Evolutionary conservation across 306 rosid species (phyloP).

Genomic region (Corylus avellana): DNA sequence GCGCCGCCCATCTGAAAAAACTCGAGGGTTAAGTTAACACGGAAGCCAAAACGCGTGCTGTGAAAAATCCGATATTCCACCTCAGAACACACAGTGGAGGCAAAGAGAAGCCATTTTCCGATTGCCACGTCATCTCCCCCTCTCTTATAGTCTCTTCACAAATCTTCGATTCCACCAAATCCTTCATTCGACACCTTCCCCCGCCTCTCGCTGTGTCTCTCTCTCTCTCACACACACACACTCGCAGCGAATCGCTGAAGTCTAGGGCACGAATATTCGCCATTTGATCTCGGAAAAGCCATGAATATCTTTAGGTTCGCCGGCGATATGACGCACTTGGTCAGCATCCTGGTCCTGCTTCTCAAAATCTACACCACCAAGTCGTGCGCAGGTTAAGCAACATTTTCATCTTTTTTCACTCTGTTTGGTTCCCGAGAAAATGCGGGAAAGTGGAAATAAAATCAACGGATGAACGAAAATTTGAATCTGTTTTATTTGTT

Average conservation of each 20-base stretch:
- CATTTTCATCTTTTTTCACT: too few relatives aligned
- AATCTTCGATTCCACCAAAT: neutral
- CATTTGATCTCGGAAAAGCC: slow-evolving; percentile 22
- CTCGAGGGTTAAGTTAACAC: neutral
- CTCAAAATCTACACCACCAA: slow-evolving; percentile 98
- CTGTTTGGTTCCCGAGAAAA: neutral
- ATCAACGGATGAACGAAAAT: too few relatives aligned
- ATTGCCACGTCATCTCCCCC: slow-evolving; percentile 40
- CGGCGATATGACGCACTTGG: slow-evolving; percentile 92
- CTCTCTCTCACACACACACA: neutral
- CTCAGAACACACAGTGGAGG: slow-evolving; percentile 24
- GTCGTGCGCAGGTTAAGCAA: slow-evolving; percentile 74
- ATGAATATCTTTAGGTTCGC: slow-evolving; percentile 93
- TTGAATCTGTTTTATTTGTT: neutral
- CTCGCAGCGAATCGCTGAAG: slow-evolving; percentile 6
- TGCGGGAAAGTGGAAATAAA: too few relatives aligned
- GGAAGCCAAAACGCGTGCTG: neutral
- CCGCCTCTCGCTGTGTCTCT: neutral
- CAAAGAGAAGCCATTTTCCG: slow-evolving; percentile 12
- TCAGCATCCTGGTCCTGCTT: slow-evolving; percentile 81
- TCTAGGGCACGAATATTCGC: slow-evolving; percentile 34
- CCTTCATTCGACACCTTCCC: slow-evolving; percentile 1
- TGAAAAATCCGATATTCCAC: neutral
- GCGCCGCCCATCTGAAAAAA: neutral
- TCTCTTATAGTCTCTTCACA: neutral